These are phyloP conservation scores for Eucommia ulmoides DNA, from an alignment of 257 asterid species.

Conservation along the genomic window DNA sequence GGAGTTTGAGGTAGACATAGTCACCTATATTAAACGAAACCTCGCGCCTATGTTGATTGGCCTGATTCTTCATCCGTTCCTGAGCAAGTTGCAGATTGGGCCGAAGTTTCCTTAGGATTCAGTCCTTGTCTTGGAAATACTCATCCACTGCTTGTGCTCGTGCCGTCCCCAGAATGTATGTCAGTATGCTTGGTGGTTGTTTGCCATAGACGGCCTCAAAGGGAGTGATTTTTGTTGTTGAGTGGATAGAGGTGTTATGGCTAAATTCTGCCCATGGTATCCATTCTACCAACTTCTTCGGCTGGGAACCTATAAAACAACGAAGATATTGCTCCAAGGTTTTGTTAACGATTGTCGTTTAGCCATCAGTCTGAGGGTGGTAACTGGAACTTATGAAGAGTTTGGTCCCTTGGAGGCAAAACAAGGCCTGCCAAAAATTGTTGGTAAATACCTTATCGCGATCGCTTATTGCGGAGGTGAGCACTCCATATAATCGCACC, in stretches of 20 bases:
- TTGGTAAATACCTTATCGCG: slow-evolving; percentile 7
- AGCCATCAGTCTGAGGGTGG: neutral
- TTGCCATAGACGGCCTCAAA: neutral
- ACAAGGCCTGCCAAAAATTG: neutral
- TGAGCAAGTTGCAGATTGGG: neutral
- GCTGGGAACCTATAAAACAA: neutral
- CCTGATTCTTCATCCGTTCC: neutral
- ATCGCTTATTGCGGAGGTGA: neutral
- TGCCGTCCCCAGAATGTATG: neutral
- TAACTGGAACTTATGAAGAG: neutral
- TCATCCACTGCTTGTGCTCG: neutral
- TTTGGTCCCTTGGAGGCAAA: neutral
- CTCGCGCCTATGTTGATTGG: neutral
- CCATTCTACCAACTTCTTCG: neutral
- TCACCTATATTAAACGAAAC: neutral
- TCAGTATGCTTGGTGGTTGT: neutral
- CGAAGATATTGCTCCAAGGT: neutral
- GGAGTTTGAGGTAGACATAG: neutral
- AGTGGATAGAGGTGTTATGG: neutral
- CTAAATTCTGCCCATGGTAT: neutral
- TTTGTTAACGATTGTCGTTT: neutral
- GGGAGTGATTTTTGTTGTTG: neutral
- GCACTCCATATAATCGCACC: neutral
- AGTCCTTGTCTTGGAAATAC: neutral
- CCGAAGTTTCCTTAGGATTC: neutral